Base-by-base conservation (phyloP, 163 green algal genomes). In the Volvox carteri region DNA sequence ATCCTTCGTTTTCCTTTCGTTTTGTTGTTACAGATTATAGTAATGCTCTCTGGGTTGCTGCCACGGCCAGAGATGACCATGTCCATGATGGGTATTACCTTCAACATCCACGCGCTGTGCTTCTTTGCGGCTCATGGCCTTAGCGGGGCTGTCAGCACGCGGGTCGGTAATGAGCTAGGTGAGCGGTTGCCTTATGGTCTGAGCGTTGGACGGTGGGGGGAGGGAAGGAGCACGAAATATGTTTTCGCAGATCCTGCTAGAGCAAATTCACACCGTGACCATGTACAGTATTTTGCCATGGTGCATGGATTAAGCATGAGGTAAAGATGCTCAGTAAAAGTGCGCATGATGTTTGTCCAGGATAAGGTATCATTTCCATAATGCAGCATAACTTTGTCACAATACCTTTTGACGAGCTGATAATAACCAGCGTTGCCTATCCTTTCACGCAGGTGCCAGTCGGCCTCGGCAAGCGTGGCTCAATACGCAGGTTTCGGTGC, bases 81-180 rank as follows among this genome's bases (percentile, higher is more conserved):
- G 92, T 90, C 75, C 75, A 94, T 94, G 92, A 93, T 95, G 93
- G 93, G 93, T 67, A 95, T 95, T 83, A 95, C 93, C 12, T 95
- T 95, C 93, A 95, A 95, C 84, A 86, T 95, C 18, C 93, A 95
- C 46, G 92, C 93, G 16, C 88, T 95, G 23, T 95, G 92, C 91
- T 95, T 95, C 90, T 95, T 95, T 39, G 93, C 93, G 14, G 93
- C 93, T 18, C 92, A 95, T 75, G 93, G 93, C 0, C 84, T 95
- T 12, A 91, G 74, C 33, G 93, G 93, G 23, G 93, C 90, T 0
- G 93, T 92, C 1, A 91, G 75, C 62, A 95, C 93, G 35, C 78
- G 93, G 16, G 90, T 95, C 0, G 93, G 93, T 44, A 95, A 95
- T 48, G 93, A 95, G 65, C 88, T 95, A 58, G 93, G 91, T 93